Evolutionary conservation across 2,329 filamentous ascomycete species (phyloP), one percentile per base, ranked within the genome.

Genomic region (Zalaria obscura): DNA sequence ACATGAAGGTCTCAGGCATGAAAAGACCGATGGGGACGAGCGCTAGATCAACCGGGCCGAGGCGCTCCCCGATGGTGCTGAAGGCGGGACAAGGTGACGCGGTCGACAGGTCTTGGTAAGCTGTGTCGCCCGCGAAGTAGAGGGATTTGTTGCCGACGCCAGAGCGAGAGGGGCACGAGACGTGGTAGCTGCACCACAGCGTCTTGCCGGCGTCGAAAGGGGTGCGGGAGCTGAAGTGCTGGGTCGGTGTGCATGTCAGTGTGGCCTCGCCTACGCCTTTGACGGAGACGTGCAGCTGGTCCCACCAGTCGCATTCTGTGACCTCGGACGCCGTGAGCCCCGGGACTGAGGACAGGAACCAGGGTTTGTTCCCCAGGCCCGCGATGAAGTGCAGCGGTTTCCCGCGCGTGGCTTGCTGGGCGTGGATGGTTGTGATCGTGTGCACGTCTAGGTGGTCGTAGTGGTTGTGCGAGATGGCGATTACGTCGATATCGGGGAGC

Each of bases 401-500:
- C 3, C 56, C 45, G 0, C 58, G 56, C 10, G 58, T 56, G 34
- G 60, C 58, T 28, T 54, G 56, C 34, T 46, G 48, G 9, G 32
- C 36, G 47, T 65, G 65, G 11, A 69, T 48, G 25, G 58, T 52
- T 43, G 51, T 58, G 33, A 75, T 53, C 0, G 67, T 68, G 11
- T 60, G 55, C 4, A 60, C 54, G 45, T 74, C 69, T 39, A 74
- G 58, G 45, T 75, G 72, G 47, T 75, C 70, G 48, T 73, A 74
- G 49, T 75, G 72, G 47, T 73, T 70, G 51, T 76, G 72, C 41
- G 65, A 70, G 38, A 75, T 71, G 43, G 64, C 56, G 3, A 75
- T 60, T 3, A 68, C 51, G 42, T 76, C 71, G 6, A 74, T 56
- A 2, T 68, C 60, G 0, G 72, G 71, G 3, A 75, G 50, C 11